Evolutionary conservation across 495 filamentous ascomycete species (phyloP), one percentile per base, ranked within the genome.

Genomic region (Aspergillus olivimuriae): DNA sequence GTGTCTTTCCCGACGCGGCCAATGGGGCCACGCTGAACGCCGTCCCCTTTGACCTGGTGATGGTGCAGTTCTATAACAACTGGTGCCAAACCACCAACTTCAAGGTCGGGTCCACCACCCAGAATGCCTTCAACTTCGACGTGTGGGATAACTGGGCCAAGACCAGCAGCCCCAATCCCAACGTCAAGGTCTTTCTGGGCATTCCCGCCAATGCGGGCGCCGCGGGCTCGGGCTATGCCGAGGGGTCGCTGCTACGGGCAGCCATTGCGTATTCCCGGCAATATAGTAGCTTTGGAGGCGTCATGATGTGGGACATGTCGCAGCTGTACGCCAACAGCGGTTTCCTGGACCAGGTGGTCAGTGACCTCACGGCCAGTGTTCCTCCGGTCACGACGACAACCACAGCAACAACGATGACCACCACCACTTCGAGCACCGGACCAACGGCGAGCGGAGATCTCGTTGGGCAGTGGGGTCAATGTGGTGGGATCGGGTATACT

Each of bases 31-130:
- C 78, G 44, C 67, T 87, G 24, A 55, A 74, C 43, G 69, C 62
- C 7, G 67, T 79, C 22, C 49, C 55, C 10, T 77, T 83, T 41
- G 83, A 86, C 52, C 83, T 80, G 36, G 64, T 86, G 34, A 82
- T 71, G 57, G 72, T 86, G 16, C 82, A 86, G 58, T 86, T 86
- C 70, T 87, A 86, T 67, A 82, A 87, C 72, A 84, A 83, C 67
- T 78, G 66, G 51, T 86, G 83, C 61, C n/a, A n/a, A 82, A 82
- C 15, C 56, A 79, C 3, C 61, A 69, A 36, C 65, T 67, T 16
- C 86, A 69, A 60, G 44, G 59, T 10, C 22, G 66, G 75, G 4
- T 26, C 60, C 0, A 41, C 54, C 9, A 71, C 60, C 3, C 76
- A 76, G 58, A 72, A 61, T 43, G 76, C 77, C 48, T 87, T 81